These are phyloP conservation scores for Neoboletus brunneissimus DNA, from an alignment of 768 basidiomycete genomes.

Conservation along the genomic window DNA sequence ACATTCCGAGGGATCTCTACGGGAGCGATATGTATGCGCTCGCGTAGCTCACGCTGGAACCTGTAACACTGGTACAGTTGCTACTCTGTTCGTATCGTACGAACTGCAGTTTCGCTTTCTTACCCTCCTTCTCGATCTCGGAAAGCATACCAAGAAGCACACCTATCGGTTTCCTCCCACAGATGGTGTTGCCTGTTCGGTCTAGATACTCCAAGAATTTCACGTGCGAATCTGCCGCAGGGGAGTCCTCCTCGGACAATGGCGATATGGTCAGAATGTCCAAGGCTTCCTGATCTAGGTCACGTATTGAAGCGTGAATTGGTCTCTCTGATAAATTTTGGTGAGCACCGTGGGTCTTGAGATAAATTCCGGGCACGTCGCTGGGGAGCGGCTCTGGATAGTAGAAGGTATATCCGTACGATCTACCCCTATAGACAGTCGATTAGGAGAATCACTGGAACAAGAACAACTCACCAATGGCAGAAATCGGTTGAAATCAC, in stretches of 20 bases:
- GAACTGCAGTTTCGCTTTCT: conserved; percentile 57
- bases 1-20: conserved; percentile 14
- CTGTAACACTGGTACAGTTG: conserved; percentile 58
- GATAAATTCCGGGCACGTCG: conserved; percentile 44
- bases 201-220: conserved; percentile 66
- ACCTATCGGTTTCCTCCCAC: conserved; percentile 94
- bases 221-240: conserved; percentile 52
- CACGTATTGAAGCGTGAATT: conserved; percentile 80
- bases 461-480: conserved; percentile 68
- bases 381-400: conserved; percentile 61
- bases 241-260: conserved; percentile 37
- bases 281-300: conserved; percentile 87
- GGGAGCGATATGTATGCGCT: conserved; percentile 74
- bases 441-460: not conserved
- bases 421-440: conserved; percentile 58
- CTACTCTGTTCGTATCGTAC: conserved; percentile 94
- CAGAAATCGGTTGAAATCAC: conserved; percentile 97
- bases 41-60: conserved; percentile 96
- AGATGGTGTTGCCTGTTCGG: conserved; percentile 90
- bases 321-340: conserved; percentile 47
- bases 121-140: conserved; percentile 45
- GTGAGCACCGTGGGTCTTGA: conserved; percentile 45
- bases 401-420: conserved; percentile 88
- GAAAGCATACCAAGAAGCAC: conserved; percentile 80
- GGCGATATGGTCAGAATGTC: conserved; percentile 60